Evolutionary conservation across 768 basidiomycete species (phyloP), one percentile per base, ranked within the genome.

Genomic region (Crassisporium funariophilum): DNA sequence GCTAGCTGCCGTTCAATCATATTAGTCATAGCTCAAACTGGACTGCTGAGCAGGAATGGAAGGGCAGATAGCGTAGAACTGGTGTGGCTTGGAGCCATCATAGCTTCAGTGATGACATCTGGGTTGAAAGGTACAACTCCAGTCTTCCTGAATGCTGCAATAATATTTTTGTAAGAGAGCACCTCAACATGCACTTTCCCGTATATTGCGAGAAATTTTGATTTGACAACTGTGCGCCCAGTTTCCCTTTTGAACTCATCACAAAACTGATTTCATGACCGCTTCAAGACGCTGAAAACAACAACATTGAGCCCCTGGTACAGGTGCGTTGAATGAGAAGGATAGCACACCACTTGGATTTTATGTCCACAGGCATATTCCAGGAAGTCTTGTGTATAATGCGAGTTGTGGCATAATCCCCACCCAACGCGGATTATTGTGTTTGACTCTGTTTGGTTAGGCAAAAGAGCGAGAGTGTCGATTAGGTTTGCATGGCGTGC

Each of bases 331-430:
- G 55, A 45, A 49, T 79, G 75, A 15, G 75, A 54, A 12, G 72
- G 76, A 58, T 77, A 78, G 48, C 70, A 73, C 0, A 78, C 49
- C 4, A 78, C 54, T 16, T 63, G 46, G n/a, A 79, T 77, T 1
- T 64, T 57, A 48, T 75, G 42, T 0, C 55, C 38, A 2, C 53
- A 41, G 0, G 72, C 70, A 58, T 71, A 71, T 9, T 62, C 44
- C 13, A 80, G 67, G 46, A 78, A 73, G 5, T 44, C 59, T 4
- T 44, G 37, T 3, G 65, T 69, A 46, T 66, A 71, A 45, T 79
- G 76, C 0, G 71, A 77, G 40, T 60, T 67, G 44, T 80, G 77
- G 0, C 78, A n/a, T n/a, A n/a, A n/a, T n/a, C n/a, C n/a, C n/a
- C n/a, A n/a, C n/a, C n/a, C n/a, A n/a, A n/a, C n/a, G n/a, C n/a